Percentiles rank a stretch among this genome's conserved stretches.
These are phyloP conservation scores for Takashimella tepidaria DNA, from an alignment of 1,284 basidiomycete genomes.

Conservation along the genomic window DNA sequence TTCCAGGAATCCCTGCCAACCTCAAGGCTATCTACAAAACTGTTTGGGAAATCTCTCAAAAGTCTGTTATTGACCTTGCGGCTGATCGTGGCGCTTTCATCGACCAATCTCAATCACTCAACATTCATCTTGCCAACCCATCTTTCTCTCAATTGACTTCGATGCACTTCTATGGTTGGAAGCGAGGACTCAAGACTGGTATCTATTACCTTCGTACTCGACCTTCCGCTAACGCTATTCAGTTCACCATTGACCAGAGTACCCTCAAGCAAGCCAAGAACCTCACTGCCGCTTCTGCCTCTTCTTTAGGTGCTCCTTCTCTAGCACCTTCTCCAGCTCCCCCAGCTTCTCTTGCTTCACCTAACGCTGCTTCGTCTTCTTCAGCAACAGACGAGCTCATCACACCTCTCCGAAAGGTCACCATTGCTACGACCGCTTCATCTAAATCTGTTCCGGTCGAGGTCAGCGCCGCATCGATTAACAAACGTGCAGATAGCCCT, in stretches of 20 bases:
- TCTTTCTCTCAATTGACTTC: slow-evolving; percentile 91
- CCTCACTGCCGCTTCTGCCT: slow-evolving; percentile 3
- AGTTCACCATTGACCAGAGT: slow-evolving; percentile 91
- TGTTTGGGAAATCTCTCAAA: slow-evolving; percentile 95
- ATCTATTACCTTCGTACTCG: slow-evolving; percentile 92
- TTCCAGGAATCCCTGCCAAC: slow-evolving; percentile 76
- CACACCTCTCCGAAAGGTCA: slow-evolving; percentile 38
- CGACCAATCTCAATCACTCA: slow-evolving; percentile 82
- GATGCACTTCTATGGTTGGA: slow-evolving; percentile 99
- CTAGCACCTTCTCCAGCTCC: slow-evolving; percentile 6
- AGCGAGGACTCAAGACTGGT: slow-evolving; percentile 97
- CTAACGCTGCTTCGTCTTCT: slow-evolving; percentile 8
- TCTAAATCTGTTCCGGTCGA: slow-evolving; percentile 13
- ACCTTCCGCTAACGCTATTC: slow-evolving; percentile 91
- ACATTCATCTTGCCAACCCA: slow-evolving; percentile 88
- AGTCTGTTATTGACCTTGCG: slow-evolving; percentile 95
- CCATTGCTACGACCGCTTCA: slow-evolving; percentile 39
- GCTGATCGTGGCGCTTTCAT: slow-evolving; percentile 98
- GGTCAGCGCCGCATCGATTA: slow-evolving; percentile 21
- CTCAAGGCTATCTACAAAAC: slow-evolving; percentile 66
- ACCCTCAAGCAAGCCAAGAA: slow-evolving; percentile 56
- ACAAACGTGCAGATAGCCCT: slow-evolving; percentile 17
- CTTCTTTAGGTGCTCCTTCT: slow-evolving; percentile 51
- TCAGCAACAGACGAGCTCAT: slow-evolving; percentile 25
- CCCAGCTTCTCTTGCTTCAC: background rate